Base-by-base conservation (phyloP, 2,329 filamentous ascomycete species). In the Phialemonium atrogriseum region DNA sequence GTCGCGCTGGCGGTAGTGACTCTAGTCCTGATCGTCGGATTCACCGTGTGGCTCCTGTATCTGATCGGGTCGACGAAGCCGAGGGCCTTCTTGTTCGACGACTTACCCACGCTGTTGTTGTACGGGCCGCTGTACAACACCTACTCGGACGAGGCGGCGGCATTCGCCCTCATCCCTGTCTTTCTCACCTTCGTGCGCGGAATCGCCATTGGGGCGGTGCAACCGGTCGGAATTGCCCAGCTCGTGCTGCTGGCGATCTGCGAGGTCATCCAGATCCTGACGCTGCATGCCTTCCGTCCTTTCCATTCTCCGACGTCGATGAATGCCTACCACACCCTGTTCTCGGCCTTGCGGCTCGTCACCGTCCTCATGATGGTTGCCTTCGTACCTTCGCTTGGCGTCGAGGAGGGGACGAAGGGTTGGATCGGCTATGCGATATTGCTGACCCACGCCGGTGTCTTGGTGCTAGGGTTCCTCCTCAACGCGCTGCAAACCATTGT, bases 51-150 rank as follows among this genome's bases (percentile, higher is more conserved):
- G 79, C 73, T 94, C 16, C 73, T 94, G 28, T 77, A 76, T 49
- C 67, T 94, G 30, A 89, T 96, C 46, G 77, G 81, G 35, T 76
- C 68, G 15, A 91, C 85, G 1, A 79, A 83, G 41, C 88, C 88
- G 5, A 80, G 87, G 38, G 83, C 86, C 2, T 82, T 86, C 43
- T 68, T 98, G 8, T 98, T 95, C 53, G 91, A 98, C 56, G 87
- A 96, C 49, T 68, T 98, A 29, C 78, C 86, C 6, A 95, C 86
- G 0, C 78, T 96, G 7, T 68, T 98, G 3, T 70, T 86, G 1
- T 96, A 94, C 47, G 91, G 91, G 0, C 86, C 91, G 5, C 66
- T 98, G 7, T 98, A 98, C 59, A 98, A 98, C 59, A 98, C 91
- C 0, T 96, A 94, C 55, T 91, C 84, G 15, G 91, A 98, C 54